These are phyloP conservation scores for Podospora australis DNA, from an alignment of 495 filamentous ascomycete species.

Conservation along the genomic window DNA sequence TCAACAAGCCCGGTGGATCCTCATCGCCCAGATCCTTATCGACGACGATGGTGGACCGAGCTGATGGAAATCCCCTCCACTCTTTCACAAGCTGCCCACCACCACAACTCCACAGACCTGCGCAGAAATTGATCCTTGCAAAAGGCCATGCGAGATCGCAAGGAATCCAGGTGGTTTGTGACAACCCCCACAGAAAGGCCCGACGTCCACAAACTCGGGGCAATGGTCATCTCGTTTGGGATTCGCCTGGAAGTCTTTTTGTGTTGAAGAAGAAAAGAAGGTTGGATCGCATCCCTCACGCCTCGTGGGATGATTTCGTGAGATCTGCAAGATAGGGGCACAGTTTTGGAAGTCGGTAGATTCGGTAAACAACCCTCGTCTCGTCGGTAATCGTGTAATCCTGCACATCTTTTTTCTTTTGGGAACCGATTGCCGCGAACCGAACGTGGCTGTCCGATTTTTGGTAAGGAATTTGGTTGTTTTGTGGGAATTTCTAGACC, in stretches of 20 bases:
- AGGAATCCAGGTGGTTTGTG: neutral
- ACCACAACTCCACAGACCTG: neutral
- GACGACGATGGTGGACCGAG: too few relatives aligned
- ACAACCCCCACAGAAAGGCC: neutral
- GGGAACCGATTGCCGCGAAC: neutral
- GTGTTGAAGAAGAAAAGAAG: neutral
- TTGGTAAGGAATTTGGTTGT: too few relatives aligned
- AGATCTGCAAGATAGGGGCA: too few relatives aligned
- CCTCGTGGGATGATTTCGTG: too few relatives aligned
- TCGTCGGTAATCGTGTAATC: neutral
- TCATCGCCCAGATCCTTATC: too few relatives aligned
- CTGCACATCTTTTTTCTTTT: neutral
- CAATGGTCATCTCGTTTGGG: neutral
- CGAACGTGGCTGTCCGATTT: neutral
- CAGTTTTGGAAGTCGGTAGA: neutral
- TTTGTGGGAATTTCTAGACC: too few relatives aligned
- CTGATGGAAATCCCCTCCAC: too few relatives aligned
- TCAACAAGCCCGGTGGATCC: neutral
- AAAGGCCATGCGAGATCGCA: neutral
- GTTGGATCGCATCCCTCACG: neutral
- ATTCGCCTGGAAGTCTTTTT: neutral
- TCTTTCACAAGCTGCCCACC: too few relatives aligned
- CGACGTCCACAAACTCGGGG: neutral
- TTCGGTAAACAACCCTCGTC: neutral
- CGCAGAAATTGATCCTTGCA: neutral